Conservation (phyloP, 2,329 filamentous ascomycete genomes). For the Onygenales sp. region DNA sequence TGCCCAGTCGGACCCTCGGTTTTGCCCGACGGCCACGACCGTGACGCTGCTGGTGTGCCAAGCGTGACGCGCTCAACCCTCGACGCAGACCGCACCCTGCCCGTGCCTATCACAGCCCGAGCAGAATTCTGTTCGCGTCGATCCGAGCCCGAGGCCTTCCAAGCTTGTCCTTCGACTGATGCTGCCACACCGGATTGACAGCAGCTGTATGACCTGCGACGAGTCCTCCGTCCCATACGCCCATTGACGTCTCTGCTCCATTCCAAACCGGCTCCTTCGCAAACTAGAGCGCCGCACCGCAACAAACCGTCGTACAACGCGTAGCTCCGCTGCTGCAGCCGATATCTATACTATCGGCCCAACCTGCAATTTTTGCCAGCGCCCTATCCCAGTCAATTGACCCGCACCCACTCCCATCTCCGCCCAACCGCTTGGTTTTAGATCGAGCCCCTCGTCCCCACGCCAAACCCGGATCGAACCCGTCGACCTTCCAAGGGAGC, state of each 20-base stretch:
- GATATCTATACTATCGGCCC: conserved; percentile 1
- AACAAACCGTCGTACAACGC: conserved; percentile 1
- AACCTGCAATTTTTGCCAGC: not conserved
- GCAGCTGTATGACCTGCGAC: not conserved
- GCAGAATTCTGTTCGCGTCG: not conserved
- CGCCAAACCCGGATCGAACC: not conserved
- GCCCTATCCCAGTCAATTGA: conserved; percentile 2
- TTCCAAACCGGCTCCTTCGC: not conserved
- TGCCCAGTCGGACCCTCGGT: too few relatives aligned
- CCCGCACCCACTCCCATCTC: not conserved
- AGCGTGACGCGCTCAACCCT: too few relatives aligned
- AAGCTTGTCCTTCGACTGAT: not conserved
- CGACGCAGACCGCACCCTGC: too few relatives aligned
- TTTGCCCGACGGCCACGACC: too few relatives aligned
- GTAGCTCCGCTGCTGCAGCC: conserved; percentile 2
- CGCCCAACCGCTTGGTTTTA: conserved; percentile 3
- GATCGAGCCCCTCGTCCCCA: not conserved
- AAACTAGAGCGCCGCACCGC: not conserved
- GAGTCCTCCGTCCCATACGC: not conserved
- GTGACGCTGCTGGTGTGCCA: too few relatives aligned
- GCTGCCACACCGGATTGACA: not conserved
- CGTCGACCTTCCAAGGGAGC: not conserved
- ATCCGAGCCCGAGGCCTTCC: not conserved
- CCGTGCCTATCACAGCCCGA: not conserved
- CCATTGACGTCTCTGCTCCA: not conserved